phyloP scores from a whole-genome alignment of 768 basidiomycete genomes.

The Mycena latifolia region DNA sequence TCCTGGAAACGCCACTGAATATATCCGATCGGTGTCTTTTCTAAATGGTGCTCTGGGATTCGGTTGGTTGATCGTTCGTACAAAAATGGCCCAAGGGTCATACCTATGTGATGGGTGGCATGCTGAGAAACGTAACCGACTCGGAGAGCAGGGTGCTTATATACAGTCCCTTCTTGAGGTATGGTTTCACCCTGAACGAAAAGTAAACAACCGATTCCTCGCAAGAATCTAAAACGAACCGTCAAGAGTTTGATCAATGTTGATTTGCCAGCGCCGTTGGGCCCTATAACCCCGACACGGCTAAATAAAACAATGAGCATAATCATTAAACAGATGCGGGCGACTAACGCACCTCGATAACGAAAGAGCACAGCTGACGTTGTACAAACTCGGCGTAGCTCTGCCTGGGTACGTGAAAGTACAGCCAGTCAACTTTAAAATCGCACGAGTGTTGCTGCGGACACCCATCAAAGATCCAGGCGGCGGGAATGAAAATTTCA shows the following conservation, averaged over 20 bases:
- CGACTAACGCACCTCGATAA: slow-evolving; percentile 77
- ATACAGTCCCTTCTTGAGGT: slow-evolving; percentile 92
- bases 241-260: slow-evolving; percentile 96
- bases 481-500: slow-evolving; percentile 96
- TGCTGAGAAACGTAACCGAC: slow-evolving; percentile 99
- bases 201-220: slow-evolving; percentile 20
- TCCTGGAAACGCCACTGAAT: slow-evolving; percentile 99
- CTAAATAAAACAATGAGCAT: slow-evolving; percentile 52
- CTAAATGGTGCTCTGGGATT: slow-evolving; percentile 84
- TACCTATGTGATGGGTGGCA: slow-evolving; percentile 95
- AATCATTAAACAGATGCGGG: slow-evolving; percentile 29
- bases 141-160: slow-evolving; percentile 94
- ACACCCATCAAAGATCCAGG: slow-evolving; percentile 98
- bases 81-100: slow-evolving; percentile 19
- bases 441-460: slow-evolving; percentile 94
- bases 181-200: slow-evolving; percentile 82
- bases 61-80: slow-evolving; percentile 24
- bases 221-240: slow-evolving; percentile 53
- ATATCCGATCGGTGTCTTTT: slow-evolving; percentile 96
- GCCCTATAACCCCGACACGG: slow-evolving; percentile 92
- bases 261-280: slow-evolving; percentile 97
- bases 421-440: slow-evolving; percentile 91
- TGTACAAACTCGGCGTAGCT: slow-evolving; percentile 80
- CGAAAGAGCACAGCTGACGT: slow-evolving; percentile 94
- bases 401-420: slow-evolving; percentile 96